Evolutionary conservation across 257 asterid genomes (phyloP).

Genomic region (Nicotiana paniculata): DNA sequence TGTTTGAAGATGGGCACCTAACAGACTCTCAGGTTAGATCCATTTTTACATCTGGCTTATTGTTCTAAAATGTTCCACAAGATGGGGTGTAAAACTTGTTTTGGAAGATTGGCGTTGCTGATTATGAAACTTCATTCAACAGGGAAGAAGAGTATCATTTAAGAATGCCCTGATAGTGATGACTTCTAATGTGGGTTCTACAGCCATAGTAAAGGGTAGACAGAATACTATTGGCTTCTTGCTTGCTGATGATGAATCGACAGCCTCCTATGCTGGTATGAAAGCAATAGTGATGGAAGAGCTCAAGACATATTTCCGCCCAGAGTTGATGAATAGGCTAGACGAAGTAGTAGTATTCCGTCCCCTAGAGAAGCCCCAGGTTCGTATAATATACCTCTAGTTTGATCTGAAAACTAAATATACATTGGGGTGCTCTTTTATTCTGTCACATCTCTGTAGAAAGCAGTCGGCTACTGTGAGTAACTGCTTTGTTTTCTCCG

Average conservation of each 20-base stretch:
- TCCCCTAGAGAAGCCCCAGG: conserved; percentile 93
- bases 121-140: conserved; percentile 13
- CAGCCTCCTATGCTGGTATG: conserved; percentile 76
- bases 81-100: background rate
- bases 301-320: conserved; percentile 88
- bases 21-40: conserved; percentile 89
- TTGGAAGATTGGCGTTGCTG: background rate
- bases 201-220: conserved; percentile 82
- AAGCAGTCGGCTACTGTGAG: background rate
- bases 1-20: conserved; percentile 96
- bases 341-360: conserved; percentile 97
- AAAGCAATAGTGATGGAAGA: conserved; percentile 84
- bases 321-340: conserved; percentile 87
- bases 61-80: background rate
- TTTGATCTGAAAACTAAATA: background rate
- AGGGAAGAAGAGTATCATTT: conserved; percentile 98
- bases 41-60: background rate
- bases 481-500: background rate
- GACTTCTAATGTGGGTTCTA: conserved; percentile 93
- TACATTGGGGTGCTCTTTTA: background rate
- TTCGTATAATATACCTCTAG: conserved; percentile 19
- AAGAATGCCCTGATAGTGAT: conserved; percentile 84
- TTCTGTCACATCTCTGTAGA: background rate
- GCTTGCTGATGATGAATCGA: conserved; percentile 39
- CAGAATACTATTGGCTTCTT: conserved; percentile 64